A percentile compares a stretch with the other conserved stretches of the same genome.
phyloP scores from a whole-genome alignment of 2,329 filamentous ascomycete species.

The Trichoderma sp. region DNA sequence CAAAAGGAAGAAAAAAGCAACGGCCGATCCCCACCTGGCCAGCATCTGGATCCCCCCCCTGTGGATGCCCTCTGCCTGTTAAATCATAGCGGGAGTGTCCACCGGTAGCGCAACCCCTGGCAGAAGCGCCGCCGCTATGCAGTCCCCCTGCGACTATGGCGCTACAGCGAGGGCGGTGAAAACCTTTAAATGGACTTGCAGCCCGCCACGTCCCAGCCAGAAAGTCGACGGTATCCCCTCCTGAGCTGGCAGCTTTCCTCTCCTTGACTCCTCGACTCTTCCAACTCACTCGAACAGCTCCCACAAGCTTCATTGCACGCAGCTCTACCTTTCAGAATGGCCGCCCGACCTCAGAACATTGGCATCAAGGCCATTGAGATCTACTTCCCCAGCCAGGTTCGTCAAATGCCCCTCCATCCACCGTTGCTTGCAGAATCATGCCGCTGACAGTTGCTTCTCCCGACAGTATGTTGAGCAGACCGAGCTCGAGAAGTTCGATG shows the following conservation, averaged over 20 bases:
- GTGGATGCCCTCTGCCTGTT: neutral
- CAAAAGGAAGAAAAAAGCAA: neutral
- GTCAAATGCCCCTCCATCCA: slow-evolving; percentile 35
- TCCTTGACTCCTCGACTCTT: slow-evolving; percentile 24
- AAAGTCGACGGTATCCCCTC: slow-evolving; percentile 2
- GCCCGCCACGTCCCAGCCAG: neutral
- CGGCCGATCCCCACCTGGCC: slow-evolving; percentile 6
- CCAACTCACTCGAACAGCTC: neutral
- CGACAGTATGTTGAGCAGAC: slow-evolving; percentile 77
- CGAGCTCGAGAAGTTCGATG: slow-evolving; percentile 85
- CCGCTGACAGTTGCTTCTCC: slow-evolving; percentile 12
- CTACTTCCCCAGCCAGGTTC: slow-evolving; percentile 83
- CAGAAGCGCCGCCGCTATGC: slow-evolving; percentile 3
- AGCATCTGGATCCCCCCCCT: slow-evolving; percentile 3
- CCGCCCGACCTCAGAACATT: slow-evolving; percentile 79
- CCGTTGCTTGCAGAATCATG: neutral
- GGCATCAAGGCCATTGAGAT: slow-evolving; percentile 93
- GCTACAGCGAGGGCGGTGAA: slow-evolving; percentile 28
- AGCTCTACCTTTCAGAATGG: slow-evolving; percentile 53
- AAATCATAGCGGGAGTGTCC: neutral
- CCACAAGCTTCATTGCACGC: neutral
- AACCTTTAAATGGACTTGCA: slow-evolving; percentile 24
- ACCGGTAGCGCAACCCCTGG: slow-evolving; percentile 15
- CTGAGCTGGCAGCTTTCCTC: slow-evolving; percentile 24
- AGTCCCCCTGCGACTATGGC: slow-evolving; percentile 3